These are phyloP conservation scores for Cyclostephanos invisitatus DNA, from an alignment of 108 stramenopile species.

Conservation along the genomic window DNA sequence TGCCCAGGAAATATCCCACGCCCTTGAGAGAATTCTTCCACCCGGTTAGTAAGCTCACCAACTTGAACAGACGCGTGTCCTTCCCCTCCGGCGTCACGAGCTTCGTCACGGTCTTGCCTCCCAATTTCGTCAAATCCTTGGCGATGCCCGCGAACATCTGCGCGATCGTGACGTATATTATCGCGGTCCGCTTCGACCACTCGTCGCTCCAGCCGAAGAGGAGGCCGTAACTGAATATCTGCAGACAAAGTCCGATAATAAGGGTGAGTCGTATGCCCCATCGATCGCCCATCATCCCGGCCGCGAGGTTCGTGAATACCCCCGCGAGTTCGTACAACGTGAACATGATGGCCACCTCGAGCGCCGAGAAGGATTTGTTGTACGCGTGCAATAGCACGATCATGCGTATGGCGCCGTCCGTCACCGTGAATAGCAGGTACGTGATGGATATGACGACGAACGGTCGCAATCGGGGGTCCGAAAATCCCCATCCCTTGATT, in stretches of 20 bases:
- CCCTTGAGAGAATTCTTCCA: conserved; percentile 96
- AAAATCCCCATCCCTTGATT: conserved; percentile 38
- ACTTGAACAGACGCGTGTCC: conserved; percentile 82
- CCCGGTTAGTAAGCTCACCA: conserved; percentile 90
- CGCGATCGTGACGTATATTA: conserved; percentile 87
- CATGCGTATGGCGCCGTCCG: conserved; percentile 95
- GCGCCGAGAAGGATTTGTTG: conserved; percentile 87
- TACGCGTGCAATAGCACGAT: conserved; percentile 93
- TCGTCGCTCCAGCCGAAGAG: conserved; percentile 83
- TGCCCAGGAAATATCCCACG: conserved; percentile 88
- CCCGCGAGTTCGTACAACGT: conserved; percentile 93
- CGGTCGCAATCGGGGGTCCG: conserved; percentile 66
- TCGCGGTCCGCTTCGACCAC: conserved; percentile 68
- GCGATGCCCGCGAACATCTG: conserved; percentile 94
- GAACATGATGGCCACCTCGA: conserved; percentile 94
- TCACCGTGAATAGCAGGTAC: conserved; percentile 92
- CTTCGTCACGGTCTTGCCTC: conserved; percentile 94
- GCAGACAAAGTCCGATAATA: conserved; percentile 70
- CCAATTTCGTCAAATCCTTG: conserved; percentile 94
- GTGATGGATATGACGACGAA: conserved; percentile 89
- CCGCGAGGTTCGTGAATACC: conserved; percentile 92
- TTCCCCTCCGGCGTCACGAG: conserved; percentile 91
- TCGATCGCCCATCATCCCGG: conserved; percentile 82
- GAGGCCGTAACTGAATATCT: conserved; percentile 72
- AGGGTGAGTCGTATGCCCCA: conserved; percentile 90